Evolutionary conservation across 2,329 filamentous ascomycete genomes (phyloP).

Genomic region (Cercospora zeina): DNA sequence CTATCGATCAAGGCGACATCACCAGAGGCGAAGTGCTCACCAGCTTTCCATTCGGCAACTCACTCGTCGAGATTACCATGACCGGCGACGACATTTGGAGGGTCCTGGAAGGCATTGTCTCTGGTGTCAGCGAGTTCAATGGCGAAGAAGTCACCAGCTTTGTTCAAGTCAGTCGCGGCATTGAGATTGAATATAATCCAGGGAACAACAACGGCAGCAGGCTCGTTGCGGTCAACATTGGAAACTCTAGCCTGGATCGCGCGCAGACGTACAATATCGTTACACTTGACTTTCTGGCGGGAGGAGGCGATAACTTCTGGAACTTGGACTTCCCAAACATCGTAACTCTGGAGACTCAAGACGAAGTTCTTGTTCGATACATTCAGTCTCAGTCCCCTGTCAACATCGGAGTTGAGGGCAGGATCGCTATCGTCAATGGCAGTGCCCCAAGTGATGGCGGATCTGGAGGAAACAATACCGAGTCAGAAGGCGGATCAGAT

Average conservation of each 20-base stretch:
- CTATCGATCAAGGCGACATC: constrained; percentile 61
- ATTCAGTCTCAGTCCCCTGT: constrained; percentile 54
- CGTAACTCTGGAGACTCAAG: constrained; percentile 54
- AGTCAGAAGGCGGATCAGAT: not conserved
- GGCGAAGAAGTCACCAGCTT: constrained; percentile 57
- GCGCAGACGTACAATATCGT: constrained; percentile 57
- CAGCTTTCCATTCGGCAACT: constrained; percentile 66
- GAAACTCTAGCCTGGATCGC: constrained; percentile 51
- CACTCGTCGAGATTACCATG: constrained; percentile 59
- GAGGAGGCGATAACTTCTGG: constrained; percentile 65
- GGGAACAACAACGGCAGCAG: constrained; percentile 51
- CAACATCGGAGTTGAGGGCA: constrained; percentile 52
- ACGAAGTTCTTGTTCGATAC: constrained; percentile 57
- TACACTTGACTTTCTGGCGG: constrained; percentile 64
- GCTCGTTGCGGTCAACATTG: constrained; percentile 57
- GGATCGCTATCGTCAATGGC: constrained; percentile 44
- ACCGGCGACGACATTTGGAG: constrained; percentile 58
- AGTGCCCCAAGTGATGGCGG: constrained; percentile 17
- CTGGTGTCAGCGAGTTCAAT: constrained; percentile 57
- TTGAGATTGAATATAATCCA: constrained; percentile 61
- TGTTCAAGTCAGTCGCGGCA: constrained; percentile 61
- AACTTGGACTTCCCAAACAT: constrained; percentile 39
- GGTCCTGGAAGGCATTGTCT: constrained; percentile 61
- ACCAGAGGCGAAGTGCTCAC: constrained; percentile 65
- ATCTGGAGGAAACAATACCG: constrained; percentile 9